These are phyloP conservation scores for Sporisorium exsertum DNA, from an alignment of 1,284 basidiomycete species.

Conservation along the genomic window DNA sequence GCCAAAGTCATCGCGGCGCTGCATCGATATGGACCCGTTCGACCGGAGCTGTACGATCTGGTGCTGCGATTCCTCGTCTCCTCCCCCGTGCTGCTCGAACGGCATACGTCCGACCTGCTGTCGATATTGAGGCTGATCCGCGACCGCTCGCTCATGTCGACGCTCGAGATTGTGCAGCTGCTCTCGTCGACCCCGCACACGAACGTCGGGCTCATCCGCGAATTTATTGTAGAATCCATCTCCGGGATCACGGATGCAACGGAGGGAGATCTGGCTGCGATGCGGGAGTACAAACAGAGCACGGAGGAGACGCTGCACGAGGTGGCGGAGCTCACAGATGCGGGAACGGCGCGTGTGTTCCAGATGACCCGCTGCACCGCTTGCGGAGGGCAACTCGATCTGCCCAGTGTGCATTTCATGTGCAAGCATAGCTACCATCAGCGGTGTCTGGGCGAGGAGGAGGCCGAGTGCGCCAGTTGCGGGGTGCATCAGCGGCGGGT, in stretches of 20 bases:
- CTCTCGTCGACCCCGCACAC: conserved; percentile 80
- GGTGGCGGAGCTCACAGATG: conserved; percentile 82
- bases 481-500: conserved; percentile 87
- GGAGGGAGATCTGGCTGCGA: conserved; percentile 82
- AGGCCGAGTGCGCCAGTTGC: conserved; percentile 86
- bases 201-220: conserved; percentile 88
- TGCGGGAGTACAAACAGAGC: conserved; percentile 85
- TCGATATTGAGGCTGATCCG: conserved; percentile 80
- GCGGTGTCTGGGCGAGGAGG: conserved; percentile 57
- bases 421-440: conserved; percentile 97
- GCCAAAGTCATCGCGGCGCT: conserved; percentile 80
- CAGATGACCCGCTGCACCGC: conserved; percentile 90
- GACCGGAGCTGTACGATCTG: conserved; percentile 84
- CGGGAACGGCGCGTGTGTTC: conserved; percentile 84
- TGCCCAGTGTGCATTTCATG: conserved; percentile 96
- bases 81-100: conserved; percentile 74
- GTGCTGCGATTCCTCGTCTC: conserved; percentile 91
- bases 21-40: conserved; percentile 78
- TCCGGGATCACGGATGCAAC: conserved; percentile 80
- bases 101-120: conserved; percentile 78
- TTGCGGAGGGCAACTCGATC: conserved; percentile 87
- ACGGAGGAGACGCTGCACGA: conserved; percentile 84
- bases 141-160: conserved; percentile 82
- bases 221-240: conserved; percentile 85
- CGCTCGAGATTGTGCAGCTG: conserved; percentile 87